phyloP scores from a whole-genome alignment of 129 eudicot species.

The Pulicaria dysenterica region DNA sequence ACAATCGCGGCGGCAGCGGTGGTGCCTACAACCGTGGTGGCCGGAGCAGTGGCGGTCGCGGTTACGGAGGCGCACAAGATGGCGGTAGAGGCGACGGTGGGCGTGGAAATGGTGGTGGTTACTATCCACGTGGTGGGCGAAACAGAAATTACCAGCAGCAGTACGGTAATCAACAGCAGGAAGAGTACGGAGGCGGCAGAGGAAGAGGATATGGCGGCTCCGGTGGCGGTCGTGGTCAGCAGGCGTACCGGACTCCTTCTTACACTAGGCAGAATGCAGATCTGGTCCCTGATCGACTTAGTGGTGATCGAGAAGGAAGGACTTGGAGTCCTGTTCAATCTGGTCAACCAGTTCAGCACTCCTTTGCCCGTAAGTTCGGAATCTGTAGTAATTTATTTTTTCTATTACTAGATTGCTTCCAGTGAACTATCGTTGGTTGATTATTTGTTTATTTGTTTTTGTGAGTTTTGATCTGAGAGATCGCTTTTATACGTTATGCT shows the following conservation, averaged over 20 bases:
- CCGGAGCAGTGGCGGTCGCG: slow-evolving; percentile 13
- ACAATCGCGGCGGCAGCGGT: slow-evolving; percentile 27
- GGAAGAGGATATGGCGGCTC: slow-evolving; percentile 5
- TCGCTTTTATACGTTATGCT: no score
- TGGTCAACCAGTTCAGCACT: slow-evolving; percentile 9
- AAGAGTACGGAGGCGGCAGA: slow-evolving; percentile 19
- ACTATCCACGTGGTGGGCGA: slow-evolving; percentile 20
- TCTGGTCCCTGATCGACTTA: slow-evolving; percentile 1
- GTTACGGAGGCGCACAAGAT: background rate
- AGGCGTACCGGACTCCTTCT: background rate
- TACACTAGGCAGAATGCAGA: slow-evolving; percentile 21
- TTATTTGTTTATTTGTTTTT: background rate
- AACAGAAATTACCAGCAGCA: background rate
- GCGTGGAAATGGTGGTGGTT: background rate
- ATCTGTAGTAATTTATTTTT: background rate
- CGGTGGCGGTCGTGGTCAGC: slow-evolving; percentile 15
- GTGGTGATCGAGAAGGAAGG: background rate
- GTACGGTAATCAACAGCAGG: slow-evolving; percentile 19
- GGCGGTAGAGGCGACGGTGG: slow-evolving; percentile 1
- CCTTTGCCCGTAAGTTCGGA: background rate
- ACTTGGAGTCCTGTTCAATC: slow-evolving; percentile 10
- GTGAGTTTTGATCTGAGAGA: background rate
- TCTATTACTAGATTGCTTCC: no score
- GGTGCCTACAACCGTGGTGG: slow-evolving; percentile 15
- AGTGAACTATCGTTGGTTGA: slow-evolving; percentile 2